Evolutionary conservation across 495 filamentous ascomycete genomes (phyloP).

Genomic region (Aspergillus coremiiformis): DNA sequence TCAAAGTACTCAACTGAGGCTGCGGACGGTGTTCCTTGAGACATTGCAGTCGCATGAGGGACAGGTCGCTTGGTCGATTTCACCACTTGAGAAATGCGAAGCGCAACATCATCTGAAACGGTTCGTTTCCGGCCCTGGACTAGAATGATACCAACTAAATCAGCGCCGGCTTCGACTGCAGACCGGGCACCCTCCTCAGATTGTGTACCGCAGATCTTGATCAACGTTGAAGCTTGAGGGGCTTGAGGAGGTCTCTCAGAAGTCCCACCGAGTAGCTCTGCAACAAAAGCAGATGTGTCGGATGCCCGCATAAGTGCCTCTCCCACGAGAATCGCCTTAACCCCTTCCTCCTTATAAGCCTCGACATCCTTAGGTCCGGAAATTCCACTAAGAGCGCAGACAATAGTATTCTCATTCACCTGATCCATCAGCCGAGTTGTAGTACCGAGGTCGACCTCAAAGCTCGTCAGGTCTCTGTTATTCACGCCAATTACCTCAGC

Average conservation of each 20-base stretch:
- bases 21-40: slow-evolving; percentile 20
- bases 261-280: slow-evolving; percentile 62
- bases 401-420: slow-evolving; percentile 76
- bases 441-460: slow-evolving; percentile 92
- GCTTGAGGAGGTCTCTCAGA: slow-evolving; percentile 18
- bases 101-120: slow-evolving; percentile 68
- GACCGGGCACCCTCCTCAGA: slow-evolving; percentile 69
- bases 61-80: slow-evolving; percentile 49
- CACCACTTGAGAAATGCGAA: slow-evolving; percentile 71
- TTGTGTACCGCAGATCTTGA: slow-evolving; percentile 96
- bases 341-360: slow-evolving; percentile 77
- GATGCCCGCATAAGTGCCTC: slow-evolving; percentile 90
- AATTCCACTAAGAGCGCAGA: slow-evolving; percentile 94
- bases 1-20: slow-evolving; percentile 56
- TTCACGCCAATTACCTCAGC: slow-evolving; percentile 97
- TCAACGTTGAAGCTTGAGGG: slow-evolving; percentile 45
- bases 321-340: slow-evolving; percentile 88
- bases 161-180: slow-evolving; percentile 82
- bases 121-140: slow-evolving; percentile 72
- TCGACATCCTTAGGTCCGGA: slow-evolving; percentile 84
- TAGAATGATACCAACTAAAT: slow-evolving; percentile 87
- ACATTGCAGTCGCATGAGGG: slow-evolving; percentile 29
- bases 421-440: slow-evolving; percentile 83
- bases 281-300: slow-evolving; percentile 73
- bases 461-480: slow-evolving; percentile 90